A percentile compares a stretch with the other conserved stretches of the same genome.
These are phyloP conservation scores for Stachybotrys chartarum DNA, from an alignment of 2,329 filamentous ascomycete genomes.

Conservation along the genomic window DNA sequence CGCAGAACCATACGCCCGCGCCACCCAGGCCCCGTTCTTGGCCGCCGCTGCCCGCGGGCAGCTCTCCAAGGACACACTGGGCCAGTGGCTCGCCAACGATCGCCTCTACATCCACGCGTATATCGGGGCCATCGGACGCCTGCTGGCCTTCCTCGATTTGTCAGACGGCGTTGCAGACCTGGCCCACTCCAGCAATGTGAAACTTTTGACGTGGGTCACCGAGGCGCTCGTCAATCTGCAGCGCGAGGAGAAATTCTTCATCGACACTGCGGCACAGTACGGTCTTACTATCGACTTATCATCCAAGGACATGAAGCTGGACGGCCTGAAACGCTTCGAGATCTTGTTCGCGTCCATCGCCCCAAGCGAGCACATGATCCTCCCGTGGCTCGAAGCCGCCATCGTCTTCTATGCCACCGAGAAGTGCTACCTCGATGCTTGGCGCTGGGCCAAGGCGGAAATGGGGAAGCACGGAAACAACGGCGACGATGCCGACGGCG, in stretches of 20 bases:
- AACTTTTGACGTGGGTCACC: slow-evolving; percentile 55
- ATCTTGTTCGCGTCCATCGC: slow-evolving; percentile 47
- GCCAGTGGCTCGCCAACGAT: slow-evolving; percentile 66
- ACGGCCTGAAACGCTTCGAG: slow-evolving; percentile 30
- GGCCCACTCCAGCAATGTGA: slow-evolving; percentile 28
- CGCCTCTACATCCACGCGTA: slow-evolving; percentile 65
- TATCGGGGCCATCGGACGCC: slow-evolving; percentile 57
- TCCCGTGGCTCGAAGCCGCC: slow-evolving; percentile 57
- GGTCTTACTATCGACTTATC: slow-evolving; percentile 41
- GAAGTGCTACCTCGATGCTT: slow-evolving; percentile 53
- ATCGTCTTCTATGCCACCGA: slow-evolving; percentile 76
- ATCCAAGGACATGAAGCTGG: slow-evolving; percentile 24
- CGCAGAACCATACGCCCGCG: slow-evolving; percentile 31
- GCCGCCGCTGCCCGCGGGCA: slow-evolving; percentile 55
- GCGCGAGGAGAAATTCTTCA: slow-evolving; percentile 61
- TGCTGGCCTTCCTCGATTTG: slow-evolving; percentile 52
- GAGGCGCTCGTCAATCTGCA: slow-evolving; percentile 60
- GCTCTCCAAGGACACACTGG: slow-evolving; percentile 46
- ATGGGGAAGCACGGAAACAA: slow-evolving; percentile 12
- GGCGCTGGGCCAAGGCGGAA: slow-evolving; percentile 42
- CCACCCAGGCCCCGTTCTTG: slow-evolving; percentile 63
- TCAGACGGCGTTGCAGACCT: slow-evolving; percentile 30
- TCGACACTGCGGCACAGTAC: slow-evolving; percentile 55
- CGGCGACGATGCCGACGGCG: slow-evolving; percentile 52
- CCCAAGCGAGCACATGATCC: slow-evolving; percentile 29